These are phyloP conservation scores for Fusarium penzigii DNA, from an alignment of 2,329 filamentous ascomycete species.

Conservation along the genomic window DNA sequence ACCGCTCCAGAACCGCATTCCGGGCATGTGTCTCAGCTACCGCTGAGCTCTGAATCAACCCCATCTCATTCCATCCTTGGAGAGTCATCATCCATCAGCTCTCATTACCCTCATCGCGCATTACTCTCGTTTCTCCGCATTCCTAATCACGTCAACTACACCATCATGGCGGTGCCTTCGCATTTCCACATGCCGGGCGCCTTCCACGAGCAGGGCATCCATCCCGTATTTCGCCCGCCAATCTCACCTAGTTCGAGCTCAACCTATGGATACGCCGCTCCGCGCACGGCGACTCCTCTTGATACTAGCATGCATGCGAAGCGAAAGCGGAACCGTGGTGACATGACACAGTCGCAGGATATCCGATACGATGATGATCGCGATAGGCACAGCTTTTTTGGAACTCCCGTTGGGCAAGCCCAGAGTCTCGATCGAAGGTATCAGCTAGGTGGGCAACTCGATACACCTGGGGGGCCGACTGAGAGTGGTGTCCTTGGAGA, in stretches of 20 bases:
- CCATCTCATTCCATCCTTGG: constrained; percentile 12
- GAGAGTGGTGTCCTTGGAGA: constrained; percentile 47
- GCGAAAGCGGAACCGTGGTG: constrained; percentile 46
- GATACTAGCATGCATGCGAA: constrained; percentile 36
- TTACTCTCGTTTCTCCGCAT: constrained; percentile 6
- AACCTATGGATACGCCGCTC: constrained; percentile 36
- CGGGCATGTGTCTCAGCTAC: constrained; percentile 31
- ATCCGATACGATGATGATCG: constrained; percentile 20
- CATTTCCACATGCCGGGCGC: constrained; percentile 39
- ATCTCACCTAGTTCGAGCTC: constrained; percentile 43
- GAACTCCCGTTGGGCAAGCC: constrained; percentile 18
- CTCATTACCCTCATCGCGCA: constrained; percentile 3
- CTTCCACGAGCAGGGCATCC: constrained; percentile 39
- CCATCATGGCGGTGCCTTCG: constrained; percentile 30
- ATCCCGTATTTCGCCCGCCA: constrained; percentile 51
- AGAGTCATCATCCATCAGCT: constrained; percentile 3
- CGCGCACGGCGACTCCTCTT: constrained; percentile 18
- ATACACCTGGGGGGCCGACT: constrained; percentile 42
- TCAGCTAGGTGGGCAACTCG: constrained; percentile 55
- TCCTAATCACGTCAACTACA: constrained; percentile 6
- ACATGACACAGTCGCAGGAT: constrained; percentile 29
- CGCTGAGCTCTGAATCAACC: constrained; percentile 19
- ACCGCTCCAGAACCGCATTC: constrained; percentile 12
- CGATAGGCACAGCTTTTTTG: constrained; percentile 23
- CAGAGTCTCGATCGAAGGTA: constrained; percentile 37